These are phyloP conservation scores for Guyanaporus albipodus DNA, from an alignment of 768 basidiomycete species.

Conservation along the genomic window DNA sequence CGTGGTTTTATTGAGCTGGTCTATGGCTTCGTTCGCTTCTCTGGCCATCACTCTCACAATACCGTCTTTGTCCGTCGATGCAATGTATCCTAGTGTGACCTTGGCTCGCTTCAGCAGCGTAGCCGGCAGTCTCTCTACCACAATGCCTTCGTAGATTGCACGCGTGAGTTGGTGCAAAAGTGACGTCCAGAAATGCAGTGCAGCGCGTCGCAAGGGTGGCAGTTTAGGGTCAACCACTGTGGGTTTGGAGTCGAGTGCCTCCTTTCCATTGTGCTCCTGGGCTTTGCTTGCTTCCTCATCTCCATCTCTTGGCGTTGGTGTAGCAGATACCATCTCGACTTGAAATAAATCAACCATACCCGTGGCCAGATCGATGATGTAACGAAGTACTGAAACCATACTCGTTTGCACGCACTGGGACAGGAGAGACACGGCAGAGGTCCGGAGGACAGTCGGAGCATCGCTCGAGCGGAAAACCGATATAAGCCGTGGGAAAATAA, in stretches of 20 bases:
- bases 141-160: conserved; percentile 42
- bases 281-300: conserved; percentile 5
- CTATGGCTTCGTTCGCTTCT: conserved; percentile 57
- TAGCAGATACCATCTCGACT: conserved; percentile 44
- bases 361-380: conserved; percentile 55
- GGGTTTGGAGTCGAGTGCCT: conserved; percentile 51
- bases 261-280: conserved; percentile 9
- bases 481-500: conserved; percentile 71
- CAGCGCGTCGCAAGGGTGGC: conserved; percentile 80
- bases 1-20: conserved; percentile 45
- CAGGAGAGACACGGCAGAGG: conserved; percentile 66
- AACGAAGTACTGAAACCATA: conserved; percentile 57
- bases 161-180: conserved; percentile 58
- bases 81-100: conserved; percentile 64
- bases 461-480: conserved; percentile 52
- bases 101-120: conserved; percentile 46
- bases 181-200: conserved; percentile 74
- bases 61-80: conserved; percentile 66
- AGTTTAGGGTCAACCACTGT: conserved; percentile 57
- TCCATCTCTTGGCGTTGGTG: conserved; percentile 14
- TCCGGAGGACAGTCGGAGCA: conserved; percentile 70
- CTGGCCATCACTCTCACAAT: conserved; percentile 73
- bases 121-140: conserved; percentile 19
- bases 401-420: conserved; percentile 68
- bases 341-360: conserved; percentile 78